phyloP scores from a whole-genome alignment of 257 asterid species.

The Solanum sejunctum region DNA sequence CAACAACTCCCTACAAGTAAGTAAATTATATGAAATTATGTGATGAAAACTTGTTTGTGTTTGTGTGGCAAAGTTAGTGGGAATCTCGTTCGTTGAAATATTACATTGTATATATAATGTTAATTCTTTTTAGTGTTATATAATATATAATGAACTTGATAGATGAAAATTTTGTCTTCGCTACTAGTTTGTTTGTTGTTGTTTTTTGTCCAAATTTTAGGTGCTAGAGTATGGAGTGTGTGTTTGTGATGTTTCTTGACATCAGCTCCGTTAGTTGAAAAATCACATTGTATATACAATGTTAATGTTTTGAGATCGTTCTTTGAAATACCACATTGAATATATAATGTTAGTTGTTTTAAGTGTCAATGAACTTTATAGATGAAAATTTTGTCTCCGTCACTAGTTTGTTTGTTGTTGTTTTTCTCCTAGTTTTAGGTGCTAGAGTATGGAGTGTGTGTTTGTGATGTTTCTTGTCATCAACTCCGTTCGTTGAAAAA shows the following conservation, averaged over 20 bases:
- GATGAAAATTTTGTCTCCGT: background rate
- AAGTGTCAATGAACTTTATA: background rate
- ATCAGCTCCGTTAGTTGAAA: background rate
- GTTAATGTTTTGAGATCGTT: background rate
- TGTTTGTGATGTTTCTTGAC: background rate
- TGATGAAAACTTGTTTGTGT: background rate
- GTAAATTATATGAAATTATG: background rate
- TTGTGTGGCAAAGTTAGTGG: background rate
- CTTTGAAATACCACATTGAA: background rate
- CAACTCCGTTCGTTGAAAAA: background rate
- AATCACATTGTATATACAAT: background rate
- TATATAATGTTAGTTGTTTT: background rate
- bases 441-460: background rate
- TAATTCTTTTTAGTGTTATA: background rate
- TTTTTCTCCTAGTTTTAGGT: background rate
- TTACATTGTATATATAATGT: background rate
- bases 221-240: background rate
- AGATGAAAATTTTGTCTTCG: background rate
- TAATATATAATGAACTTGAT: background rate
- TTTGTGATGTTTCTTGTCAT: background rate
- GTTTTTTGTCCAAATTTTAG: background rate
- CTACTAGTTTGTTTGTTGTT: background rate
- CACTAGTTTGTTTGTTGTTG: background rate
- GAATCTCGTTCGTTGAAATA: rapidly evolving
- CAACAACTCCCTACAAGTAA: slow-evolving; percentile 36